These are phyloP conservation scores for Rhizoclosmatium hyalinum DNA, from an alignment of 371 early-diverging fungal species.

Conservation along the genomic window DNA sequence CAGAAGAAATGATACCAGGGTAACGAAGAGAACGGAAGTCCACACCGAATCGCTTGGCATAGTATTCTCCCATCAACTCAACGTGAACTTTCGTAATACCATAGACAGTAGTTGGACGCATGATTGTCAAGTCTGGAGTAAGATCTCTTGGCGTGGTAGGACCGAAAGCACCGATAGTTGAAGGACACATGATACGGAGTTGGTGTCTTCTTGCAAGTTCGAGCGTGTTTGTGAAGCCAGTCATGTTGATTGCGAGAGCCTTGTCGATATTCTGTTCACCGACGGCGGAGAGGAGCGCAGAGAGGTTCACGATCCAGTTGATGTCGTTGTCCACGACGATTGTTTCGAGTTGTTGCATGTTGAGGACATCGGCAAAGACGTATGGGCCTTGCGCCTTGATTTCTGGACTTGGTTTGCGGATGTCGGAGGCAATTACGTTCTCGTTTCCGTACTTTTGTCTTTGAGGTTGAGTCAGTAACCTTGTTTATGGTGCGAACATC, in stretches of 20 bases:
- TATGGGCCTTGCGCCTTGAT: slow-evolving; percentile 11
- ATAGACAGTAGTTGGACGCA: slow-evolving; percentile 25
- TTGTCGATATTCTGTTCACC: slow-evolving; percentile 17
- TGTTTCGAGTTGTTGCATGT: slow-evolving; percentile 14
- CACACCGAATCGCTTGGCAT: slow-evolving; percentile 21
- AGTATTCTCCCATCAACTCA: slow-evolving; percentile 28
- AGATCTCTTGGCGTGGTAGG: slow-evolving; percentile 16
- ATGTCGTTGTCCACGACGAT: slow-evolving; percentile 22
- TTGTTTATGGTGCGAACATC: background rate
- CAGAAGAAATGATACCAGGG: slow-evolving; percentile 26
- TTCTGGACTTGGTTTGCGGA: slow-evolving; percentile 18
- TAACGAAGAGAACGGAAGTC: slow-evolving; percentile 23
- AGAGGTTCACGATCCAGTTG: slow-evolving; percentile 18
- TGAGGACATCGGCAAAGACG: slow-evolving; percentile 22
- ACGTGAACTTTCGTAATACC: slow-evolving; percentile 26
- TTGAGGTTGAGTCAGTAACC: background rate
- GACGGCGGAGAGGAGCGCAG: slow-evolving; percentile 18
- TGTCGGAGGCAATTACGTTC: slow-evolving; percentile 22
- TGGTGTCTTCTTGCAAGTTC: slow-evolving; percentile 22
- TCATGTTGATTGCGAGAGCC: slow-evolving; percentile 28
- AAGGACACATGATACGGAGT: slow-evolving; percentile 20
- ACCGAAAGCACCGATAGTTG: slow-evolving; percentile 25
- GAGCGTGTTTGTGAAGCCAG: slow-evolving; percentile 23
- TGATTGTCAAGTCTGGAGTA: slow-evolving; percentile 25
- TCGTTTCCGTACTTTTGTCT: slow-evolving; percentile 21